Evolutionary conservation across 2,329 filamentous ascomycete genomes (phyloP).

Genomic region (Beauveria scarabaeidicola): DNA sequence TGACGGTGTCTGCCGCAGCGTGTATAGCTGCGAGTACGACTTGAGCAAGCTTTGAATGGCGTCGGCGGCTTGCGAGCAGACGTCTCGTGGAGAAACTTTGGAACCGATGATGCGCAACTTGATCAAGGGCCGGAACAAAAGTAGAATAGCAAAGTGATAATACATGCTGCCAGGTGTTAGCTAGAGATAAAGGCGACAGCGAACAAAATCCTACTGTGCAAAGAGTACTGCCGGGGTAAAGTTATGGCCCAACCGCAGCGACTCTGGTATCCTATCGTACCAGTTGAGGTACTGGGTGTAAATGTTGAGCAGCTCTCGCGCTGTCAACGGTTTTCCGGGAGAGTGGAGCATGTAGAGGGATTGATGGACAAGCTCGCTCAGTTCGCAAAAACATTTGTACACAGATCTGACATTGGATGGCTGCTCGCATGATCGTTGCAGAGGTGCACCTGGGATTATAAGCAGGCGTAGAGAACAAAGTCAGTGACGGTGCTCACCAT

Average conservation of each 20-base stretch:
- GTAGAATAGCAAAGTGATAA: slow-evolving; percentile 59
- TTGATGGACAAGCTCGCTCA: slow-evolving; percentile 66
- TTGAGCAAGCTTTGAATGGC: slow-evolving; percentile 48
- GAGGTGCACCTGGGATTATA: slow-evolving; percentile 34
- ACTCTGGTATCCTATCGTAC: slow-evolving; percentile 59
- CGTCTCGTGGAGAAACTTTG: slow-evolving; percentile 53
- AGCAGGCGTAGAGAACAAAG: background rate
- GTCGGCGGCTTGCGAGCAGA: slow-evolving; percentile 54
- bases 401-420: slow-evolving; percentile 61
- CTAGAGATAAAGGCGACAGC: background rate
- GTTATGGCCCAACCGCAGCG: slow-evolving; percentile 56
- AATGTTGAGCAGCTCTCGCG: slow-evolving; percentile 51
- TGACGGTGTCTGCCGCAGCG: slow-evolving; percentile 48
- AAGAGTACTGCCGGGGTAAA: slow-evolving; percentile 67
- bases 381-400: slow-evolving; percentile 60
- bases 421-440: slow-evolving; percentile 49
- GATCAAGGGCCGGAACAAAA: slow-evolving; percentile 67
- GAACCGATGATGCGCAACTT: slow-evolving; percentile 56
- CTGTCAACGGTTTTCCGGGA: slow-evolving; percentile 56
- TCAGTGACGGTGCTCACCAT: slow-evolving; percentile 34
- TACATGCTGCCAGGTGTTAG: slow-evolving; percentile 47
- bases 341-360: slow-evolving; percentile 66
- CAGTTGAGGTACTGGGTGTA: slow-evolving; percentile 64
- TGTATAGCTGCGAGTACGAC: slow-evolving; percentile 52
- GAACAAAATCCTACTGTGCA: slow-evolving; percentile 51